phyloP scores from a whole-genome alignment of 2,329 filamentous ascomycete genomes.

The Colletotrichum sansevieriae region DNA sequence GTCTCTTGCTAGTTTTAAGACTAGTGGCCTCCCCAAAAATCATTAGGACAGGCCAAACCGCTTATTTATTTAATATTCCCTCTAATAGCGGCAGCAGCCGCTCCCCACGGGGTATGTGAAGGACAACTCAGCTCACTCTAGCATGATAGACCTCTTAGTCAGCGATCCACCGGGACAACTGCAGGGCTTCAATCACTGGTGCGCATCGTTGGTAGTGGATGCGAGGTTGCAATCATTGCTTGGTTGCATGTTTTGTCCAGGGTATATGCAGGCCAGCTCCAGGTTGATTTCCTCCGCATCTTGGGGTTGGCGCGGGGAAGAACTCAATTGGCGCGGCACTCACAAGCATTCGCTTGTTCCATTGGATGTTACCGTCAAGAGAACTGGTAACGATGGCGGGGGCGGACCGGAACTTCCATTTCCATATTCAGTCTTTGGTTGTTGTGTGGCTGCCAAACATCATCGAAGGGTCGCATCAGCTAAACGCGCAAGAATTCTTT shows the following conservation, averaged over 20 bases:
- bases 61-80: not conserved
- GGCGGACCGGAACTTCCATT: not conserved
- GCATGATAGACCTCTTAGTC: not conserved
- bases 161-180: not conserved
- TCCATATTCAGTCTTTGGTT: not conserved
- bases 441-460: not conserved
- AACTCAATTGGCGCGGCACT: conserved; percentile 31
- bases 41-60: too few relatives aligned
- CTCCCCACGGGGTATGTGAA: not conserved
- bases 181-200: conserved; percentile 22
- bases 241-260: not conserved
- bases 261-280: not conserved
- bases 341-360: not conserved
- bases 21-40: too few relatives aligned
- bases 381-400: not conserved
- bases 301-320: not conserved
- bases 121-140: not conserved
- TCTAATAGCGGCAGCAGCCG: too few relatives aligned
- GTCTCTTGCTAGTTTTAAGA: too few relatives aligned
- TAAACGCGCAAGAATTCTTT: too few relatives aligned
- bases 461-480: not conserved
- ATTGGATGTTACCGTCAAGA: conserved; percentile 5
- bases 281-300: conserved; percentile 13
- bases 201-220: conserved; percentile 30
- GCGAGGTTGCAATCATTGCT: conserved; percentile 27